Conservation (phyloP, 2,329 filamentous ascomycete genomes). For the Colletotrichum neosansevieriae region DNA sequence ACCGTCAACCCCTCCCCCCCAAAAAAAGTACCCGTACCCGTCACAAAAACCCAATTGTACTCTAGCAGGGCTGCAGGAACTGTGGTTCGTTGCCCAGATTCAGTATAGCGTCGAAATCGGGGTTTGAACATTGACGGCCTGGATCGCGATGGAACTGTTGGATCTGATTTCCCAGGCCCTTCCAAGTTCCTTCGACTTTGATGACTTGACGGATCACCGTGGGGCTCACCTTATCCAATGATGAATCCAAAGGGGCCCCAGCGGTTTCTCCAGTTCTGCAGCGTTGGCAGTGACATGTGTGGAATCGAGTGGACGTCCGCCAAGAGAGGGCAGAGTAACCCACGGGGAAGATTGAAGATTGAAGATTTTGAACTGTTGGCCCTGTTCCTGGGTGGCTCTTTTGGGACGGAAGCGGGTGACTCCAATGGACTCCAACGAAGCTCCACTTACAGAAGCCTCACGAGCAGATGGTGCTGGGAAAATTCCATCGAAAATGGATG, state of each 20-base stretch:
- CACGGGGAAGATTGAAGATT: conserved; percentile 9
- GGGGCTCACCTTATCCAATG: neutral
- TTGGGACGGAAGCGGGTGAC: neutral
- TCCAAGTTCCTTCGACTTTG: no score
- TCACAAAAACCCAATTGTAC: conserved; percentile 4
- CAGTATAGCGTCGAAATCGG: conserved; percentile 21
- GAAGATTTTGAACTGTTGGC: conserved; percentile 20
- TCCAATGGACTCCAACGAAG: neutral
- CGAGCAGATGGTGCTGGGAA: neutral
- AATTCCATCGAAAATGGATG: conserved; percentile 16
- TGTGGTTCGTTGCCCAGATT: conserved; percentile 32
- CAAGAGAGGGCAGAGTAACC: conserved; percentile 2
- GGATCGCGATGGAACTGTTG: conserved; percentile 35
- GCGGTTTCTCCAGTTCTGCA: conserved; percentile 24
- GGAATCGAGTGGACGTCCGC: conserved; percentile 18
- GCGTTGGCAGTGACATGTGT: conserved; percentile 32
- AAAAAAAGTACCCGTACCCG: neutral
- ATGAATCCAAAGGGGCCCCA: neutral
- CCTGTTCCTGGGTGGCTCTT: neutral
- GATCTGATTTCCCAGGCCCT: conserved; percentile 7
- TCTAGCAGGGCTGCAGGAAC: conserved; percentile 39
- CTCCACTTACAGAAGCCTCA: neutral
- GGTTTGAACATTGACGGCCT: conserved; percentile 19
- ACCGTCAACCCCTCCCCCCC: neutral
- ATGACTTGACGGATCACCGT: no score